Evolutionary conservation across 2,329 filamentous ascomycete species (phyloP).

Genomic region (Alternaria gaisen): DNA sequence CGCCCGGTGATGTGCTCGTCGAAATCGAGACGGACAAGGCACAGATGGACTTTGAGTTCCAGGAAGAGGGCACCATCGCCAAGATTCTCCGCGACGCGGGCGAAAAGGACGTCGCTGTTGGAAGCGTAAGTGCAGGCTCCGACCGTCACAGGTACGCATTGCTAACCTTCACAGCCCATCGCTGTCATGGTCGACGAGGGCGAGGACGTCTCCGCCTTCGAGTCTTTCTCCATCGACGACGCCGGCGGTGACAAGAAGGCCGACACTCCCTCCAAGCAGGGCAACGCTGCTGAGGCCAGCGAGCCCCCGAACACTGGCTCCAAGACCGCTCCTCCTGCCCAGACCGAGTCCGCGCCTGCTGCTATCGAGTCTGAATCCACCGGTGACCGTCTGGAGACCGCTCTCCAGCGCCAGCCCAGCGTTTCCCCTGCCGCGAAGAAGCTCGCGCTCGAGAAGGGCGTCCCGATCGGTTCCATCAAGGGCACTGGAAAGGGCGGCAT

Average conservation of each 20-base stretch:
- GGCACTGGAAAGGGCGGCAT: constrained; percentile 85
- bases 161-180: constrained; percentile 75
- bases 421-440: constrained; percentile 78
- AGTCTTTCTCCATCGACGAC: constrained; percentile 86
- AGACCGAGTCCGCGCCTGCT: constrained; percentile 61
- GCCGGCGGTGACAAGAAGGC: constrained; percentile 83
- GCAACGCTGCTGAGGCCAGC: constrained; percentile 65
- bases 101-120: constrained; percentile 92
- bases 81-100: constrained; percentile 94
- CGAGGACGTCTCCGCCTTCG: constrained; percentile 85
- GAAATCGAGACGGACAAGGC: constrained; percentile 99
- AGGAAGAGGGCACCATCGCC: constrained; percentile 95
- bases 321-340: constrained; percentile 64
- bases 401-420: constrained; percentile 82
- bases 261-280: constrained; percentile 70
- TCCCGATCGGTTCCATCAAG: constrained; percentile 81
- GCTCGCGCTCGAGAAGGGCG: constrained; percentile 83
- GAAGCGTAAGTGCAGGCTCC: constrained; percentile 71
- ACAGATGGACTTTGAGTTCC: constrained; percentile 99
- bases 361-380: constrained; percentile 76
- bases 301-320: constrained; percentile 68
- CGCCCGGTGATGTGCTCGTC: constrained; percentile 92
- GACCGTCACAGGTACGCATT: not conserved
- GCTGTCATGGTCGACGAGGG: constrained; percentile 94
- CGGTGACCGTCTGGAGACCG: constrained; percentile 80